Evolutionary conservation across 345 rosid species (phyloP), one percentile per base, ranked within the genome.

Genomic region (Aethionema arabicum): DNA sequence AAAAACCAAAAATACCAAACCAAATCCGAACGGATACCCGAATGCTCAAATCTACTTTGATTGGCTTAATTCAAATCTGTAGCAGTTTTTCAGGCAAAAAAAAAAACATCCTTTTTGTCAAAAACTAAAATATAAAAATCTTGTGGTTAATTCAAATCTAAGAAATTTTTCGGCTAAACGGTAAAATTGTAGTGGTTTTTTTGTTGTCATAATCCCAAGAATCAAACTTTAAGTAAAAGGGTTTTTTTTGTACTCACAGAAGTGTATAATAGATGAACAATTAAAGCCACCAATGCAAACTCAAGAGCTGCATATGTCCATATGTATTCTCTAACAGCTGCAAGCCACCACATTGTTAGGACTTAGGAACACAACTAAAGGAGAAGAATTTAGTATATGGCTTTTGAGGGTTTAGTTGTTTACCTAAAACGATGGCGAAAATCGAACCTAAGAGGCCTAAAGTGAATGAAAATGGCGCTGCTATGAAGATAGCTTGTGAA

Each of bases 251-350:
- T 35, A 74, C 96, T 85, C 43, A 92, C 98, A 68, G 77, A 4
- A 32, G 59, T 53, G 67, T 85, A 92, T 29, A 87, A 62, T 30
- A 89, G 27, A 70, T 89, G 91, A 58, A 82, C 76, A 35, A 38
- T 50, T 54, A 89, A 52, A 33, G 91, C 93, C 50, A 92, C 83
- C 21, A 85, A 80, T 45, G 85, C 93, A 66, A 92, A 92, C 72
- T 92, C 95, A 5, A 89, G 83, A 57, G 97, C 95, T 33, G 95
- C 97, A 32, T 81, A 89, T 8, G 95, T 85, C 97, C 98, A 92
- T 77, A 85, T 80, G 56, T 83, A 89, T 77, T 89, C 95, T 78
- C 69, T 81, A 64, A 79, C 80, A 38, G 90, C 98, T 92, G 85
- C 80, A 72, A 74, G 56, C 52, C 49, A 29, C 3, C 41, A 63